Percentiles rank a stretch among this genome's conserved stretches.
phyloP scores from a whole-genome alignment of 139 green algal genomes.

The Coelastrella sp. region DNA sequence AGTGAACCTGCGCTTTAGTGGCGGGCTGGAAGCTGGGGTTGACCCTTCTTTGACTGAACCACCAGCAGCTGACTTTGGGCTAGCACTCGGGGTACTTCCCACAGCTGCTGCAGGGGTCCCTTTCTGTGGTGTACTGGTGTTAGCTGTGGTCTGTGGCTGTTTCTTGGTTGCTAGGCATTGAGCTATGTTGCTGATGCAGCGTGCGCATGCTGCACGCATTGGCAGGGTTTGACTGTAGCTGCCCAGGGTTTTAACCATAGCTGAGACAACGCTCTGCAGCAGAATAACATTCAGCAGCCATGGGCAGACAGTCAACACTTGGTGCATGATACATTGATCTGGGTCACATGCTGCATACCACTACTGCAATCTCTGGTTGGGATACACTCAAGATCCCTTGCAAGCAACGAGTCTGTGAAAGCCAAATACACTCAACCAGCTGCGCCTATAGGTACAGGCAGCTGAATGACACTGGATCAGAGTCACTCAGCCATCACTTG shows the following conservation, averaged over 20 bases:
- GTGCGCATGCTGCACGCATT: slow-evolving; percentile 36
- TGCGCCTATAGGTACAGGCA: too few relatives aligned
- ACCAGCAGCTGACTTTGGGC: too few relatives aligned
- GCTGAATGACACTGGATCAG: too few relatives aligned
- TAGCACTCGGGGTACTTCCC: background rate
- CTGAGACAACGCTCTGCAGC: slow-evolving; percentile 32
- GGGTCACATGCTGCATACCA: too few relatives aligned
- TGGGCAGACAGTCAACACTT: background rate
- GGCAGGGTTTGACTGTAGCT: slow-evolving; percentile 6
- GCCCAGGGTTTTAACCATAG: slow-evolving; percentile 49
- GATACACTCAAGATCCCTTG: too few relatives aligned
- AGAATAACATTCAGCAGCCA: too few relatives aligned
- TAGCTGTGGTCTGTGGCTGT: background rate
- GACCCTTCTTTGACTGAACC: background rate
- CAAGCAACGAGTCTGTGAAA: too few relatives aligned
- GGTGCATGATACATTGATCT: background rate
- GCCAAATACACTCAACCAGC: too few relatives aligned
- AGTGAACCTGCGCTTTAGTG: background rate
- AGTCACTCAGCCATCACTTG: too few relatives aligned
- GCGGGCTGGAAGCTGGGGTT: background rate
- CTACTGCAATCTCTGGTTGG: too few relatives aligned
- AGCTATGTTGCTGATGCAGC: slow-evolving; percentile 19
- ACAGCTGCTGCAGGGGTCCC: background rate
- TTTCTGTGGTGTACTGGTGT: background rate
- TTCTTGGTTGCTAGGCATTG: background rate